Base-by-base conservation (phyloP, 2,329 filamentous ascomycete genomes). In the Septoria petroselini region DNA sequence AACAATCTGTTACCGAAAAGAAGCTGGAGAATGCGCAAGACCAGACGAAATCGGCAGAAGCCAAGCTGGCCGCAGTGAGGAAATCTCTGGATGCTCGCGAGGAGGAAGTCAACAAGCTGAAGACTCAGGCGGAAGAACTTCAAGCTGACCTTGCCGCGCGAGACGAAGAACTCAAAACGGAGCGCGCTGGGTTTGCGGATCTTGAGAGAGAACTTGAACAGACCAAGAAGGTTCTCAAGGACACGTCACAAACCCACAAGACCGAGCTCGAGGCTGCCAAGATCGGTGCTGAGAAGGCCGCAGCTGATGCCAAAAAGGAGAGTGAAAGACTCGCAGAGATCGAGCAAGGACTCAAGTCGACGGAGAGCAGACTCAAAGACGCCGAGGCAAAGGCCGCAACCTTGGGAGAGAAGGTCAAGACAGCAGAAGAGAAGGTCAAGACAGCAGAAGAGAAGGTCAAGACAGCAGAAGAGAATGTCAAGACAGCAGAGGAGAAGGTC, bases 81-180 rank as follows among this genome's bases (percentile, higher is more conserved):
- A 56, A 46, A 17, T 59, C 63, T 41, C 44, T 70, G 14, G 70
- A 76, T 34, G 74, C 77, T 15, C 68, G 71, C 15, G 72, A 76
- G n/a, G 60, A 62, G 23, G 61, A 64, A 34, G 25, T 64, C 17
- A 54, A 57, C 1, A 51, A 55, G 18, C 48, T 66, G 15, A 52
- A 50, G 29, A 33, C 46, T 9, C 57, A 63, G 33, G 18, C 64
- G 25, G 45, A 42, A 12, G 64, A 65, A 23, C 41, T 65, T 7
- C 48, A 54, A 30, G 60, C 61, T 17, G 64, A 67, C 39, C 50
- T 66, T n/a, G 53, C 49, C 12, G 55, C 55, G 14, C 50, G 53
- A 29, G 65, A 67, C 14, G 61, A 60, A n/a, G 64, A 67, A 50
- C 61, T 67, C 14, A 55, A 55, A 14, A 58, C 59, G 25, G 64